Conservation (phyloP, 179 eudicot species). For the Beta corolliflora region DNA sequence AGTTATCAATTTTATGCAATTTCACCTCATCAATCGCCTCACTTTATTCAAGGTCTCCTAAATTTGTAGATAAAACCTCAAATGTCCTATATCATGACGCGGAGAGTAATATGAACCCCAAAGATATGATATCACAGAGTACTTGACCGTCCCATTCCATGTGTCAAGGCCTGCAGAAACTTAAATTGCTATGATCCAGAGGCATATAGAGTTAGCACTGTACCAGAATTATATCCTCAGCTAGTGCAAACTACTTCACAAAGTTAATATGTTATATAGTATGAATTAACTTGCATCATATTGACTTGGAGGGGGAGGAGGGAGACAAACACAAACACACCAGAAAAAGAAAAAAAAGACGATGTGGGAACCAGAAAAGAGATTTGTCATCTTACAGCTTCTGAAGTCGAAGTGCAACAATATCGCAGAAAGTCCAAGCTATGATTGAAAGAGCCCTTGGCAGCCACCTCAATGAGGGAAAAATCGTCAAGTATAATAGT, state of each 20-base stretch:
- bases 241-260: neutral
- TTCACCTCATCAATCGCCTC: too few species aligned
- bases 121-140: neutral
- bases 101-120: neutral
- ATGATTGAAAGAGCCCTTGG: conserved; percentile 67
- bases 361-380: neutral
- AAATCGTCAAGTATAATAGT: conserved; percentile 73
- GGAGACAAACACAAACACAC: too few species aligned
- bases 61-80: neutral
- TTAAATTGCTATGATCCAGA: neutral
- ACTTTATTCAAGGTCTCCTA: too few species aligned
- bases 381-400: conserved; percentile 52
- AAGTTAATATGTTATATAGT: neutral
- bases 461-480: conserved; percentile 83
- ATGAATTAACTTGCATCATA: neutral
- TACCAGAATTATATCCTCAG: neutral
- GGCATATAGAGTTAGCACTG: neutral
- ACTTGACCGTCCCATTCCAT: neutral
- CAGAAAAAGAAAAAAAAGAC: neutral
- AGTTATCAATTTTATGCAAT: too few species aligned
- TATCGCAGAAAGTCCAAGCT: conserved; percentile 78
- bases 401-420: conserved; percentile 67
- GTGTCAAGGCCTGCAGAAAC: neutral
- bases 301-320: neutral
- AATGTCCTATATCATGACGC: neutral